Percentiles rank a stretch among this genome's conserved stretches.
Evolutionary conservation across 495 filamentous ascomycete species (phyloP).

Genomic region (Letharia lupina): DNA sequence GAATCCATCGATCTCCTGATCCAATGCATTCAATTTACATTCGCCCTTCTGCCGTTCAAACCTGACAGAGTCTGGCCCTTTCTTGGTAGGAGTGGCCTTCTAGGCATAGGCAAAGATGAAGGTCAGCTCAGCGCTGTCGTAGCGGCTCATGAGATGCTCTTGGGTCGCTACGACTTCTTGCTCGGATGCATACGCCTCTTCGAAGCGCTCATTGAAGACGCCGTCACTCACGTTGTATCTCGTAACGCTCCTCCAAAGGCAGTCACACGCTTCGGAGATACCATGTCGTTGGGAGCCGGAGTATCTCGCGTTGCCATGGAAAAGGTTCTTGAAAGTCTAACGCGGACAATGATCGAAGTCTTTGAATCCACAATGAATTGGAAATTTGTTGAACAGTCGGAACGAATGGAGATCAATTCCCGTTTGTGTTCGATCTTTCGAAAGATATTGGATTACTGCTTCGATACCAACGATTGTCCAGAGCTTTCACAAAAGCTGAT

Average conservation of each 20-base stretch:
- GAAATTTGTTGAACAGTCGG: slow-evolving; percentile 62
- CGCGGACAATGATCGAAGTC: slow-evolving; percentile 64
- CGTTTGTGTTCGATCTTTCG: slow-evolving; percentile 59
- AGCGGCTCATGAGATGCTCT: slow-evolving; percentile 63
- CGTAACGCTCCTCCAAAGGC: slow-evolving; percentile 52
- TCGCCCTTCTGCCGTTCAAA: slow-evolving; percentile 57
- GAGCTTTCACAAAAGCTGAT: slow-evolving; percentile 51
- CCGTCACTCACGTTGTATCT: slow-evolving; percentile 59
- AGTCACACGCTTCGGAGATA: slow-evolving; percentile 42
- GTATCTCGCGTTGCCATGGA: slow-evolving; percentile 70
- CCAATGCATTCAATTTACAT: slow-evolving; percentile 70
- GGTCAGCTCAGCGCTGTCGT: slow-evolving; percentile 67
- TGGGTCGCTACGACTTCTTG: slow-evolving; percentile 69
- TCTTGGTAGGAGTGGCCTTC: slow-evolving; percentile 66
- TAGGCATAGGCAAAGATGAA: slow-evolving; percentile 62
- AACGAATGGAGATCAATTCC: slow-evolving; percentile 53
- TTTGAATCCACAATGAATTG: slow-evolving; percentile 74
- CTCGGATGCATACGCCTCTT: slow-evolving; percentile 63
- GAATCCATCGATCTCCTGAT: slow-evolving; percentile 54
- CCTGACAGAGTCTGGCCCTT: slow-evolving; percentile 85
- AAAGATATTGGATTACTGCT: slow-evolving; percentile 60
- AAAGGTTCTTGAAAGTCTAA: slow-evolving; percentile 61
- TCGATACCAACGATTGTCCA: slow-evolving; percentile 56
- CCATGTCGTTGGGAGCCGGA: slow-evolving; percentile 53
- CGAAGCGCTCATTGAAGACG: slow-evolving; percentile 66